A percentile compares a stretch with the other conserved stretches of the same genome.
Evolutionary conservation across 345 rosid genomes (phyloP).

Genomic region (Salix dunnii): DNA sequence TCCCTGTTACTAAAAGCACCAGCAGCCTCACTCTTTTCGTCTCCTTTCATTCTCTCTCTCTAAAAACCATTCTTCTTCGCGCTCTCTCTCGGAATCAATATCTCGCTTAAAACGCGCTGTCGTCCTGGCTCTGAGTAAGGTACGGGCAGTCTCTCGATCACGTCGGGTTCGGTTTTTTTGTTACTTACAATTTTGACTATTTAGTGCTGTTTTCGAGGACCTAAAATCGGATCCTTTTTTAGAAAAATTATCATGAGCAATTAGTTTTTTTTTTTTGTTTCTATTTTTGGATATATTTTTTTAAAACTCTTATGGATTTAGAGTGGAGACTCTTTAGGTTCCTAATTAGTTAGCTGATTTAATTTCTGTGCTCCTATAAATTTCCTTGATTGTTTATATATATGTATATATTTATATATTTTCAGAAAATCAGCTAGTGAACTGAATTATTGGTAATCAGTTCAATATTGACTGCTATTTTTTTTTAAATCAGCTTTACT

Average conservation of each 20-base stretch:
- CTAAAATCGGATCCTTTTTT: slow-evolving; percentile 51
- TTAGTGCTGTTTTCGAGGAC: slow-evolving; percentile 27
- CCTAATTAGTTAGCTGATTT: slow-evolving; percentile 36
- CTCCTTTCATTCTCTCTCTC: slow-evolving; percentile 10
- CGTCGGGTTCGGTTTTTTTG: slow-evolving; percentile 2
- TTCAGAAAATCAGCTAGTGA: background rate
- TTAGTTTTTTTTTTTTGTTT: slow-evolving; percentile 12
- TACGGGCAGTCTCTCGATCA: slow-evolving; percentile 8
- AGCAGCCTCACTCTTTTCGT: slow-evolving; percentile 16
- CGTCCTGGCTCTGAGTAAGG: slow-evolving; percentile 17
- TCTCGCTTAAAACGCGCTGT: slow-evolving; percentile 11
- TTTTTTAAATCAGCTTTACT: background rate
- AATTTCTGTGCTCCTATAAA: slow-evolving; percentile 24
- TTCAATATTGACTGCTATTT: slow-evolving; percentile 8
- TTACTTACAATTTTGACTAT: slow-evolving; percentile 19
- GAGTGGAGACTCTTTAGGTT: slow-evolving; percentile 31
- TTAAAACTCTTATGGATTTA: slow-evolving; percentile 7
- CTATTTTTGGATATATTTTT: slow-evolving; percentile 31
- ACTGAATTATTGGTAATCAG: background rate
- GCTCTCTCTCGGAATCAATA: slow-evolving; percentile 1
- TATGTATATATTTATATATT: background rate
- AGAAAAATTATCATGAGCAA: slow-evolving; percentile 14
- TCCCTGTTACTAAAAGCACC: background rate
- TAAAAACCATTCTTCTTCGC: background rate
- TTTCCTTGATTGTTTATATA: background rate